A percentile compares a stretch with the other conserved stretches of the same genome.
Conservation (phyloP, 208 protist species). For the Histomonas meleagridis region DNA sequence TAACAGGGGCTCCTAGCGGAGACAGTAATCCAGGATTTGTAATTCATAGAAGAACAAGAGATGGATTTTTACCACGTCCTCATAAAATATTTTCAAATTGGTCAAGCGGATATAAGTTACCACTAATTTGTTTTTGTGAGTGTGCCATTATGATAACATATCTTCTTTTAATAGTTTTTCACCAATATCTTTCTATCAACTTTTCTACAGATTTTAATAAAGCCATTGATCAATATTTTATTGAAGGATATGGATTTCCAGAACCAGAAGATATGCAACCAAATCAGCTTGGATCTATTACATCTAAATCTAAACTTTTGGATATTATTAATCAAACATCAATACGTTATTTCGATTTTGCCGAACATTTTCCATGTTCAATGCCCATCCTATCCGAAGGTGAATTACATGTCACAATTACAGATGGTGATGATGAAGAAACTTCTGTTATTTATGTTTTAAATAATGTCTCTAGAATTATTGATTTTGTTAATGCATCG, state of each 20-base stretch:
- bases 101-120: neutral
- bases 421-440: no score
- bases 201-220: slow-evolving; percentile 19
- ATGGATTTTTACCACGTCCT: no score
- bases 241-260: neutral
- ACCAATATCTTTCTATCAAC: neutral
- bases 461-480: no score
- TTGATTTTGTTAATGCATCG: neutral
- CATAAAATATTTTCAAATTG: neutral
- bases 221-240: neutral
- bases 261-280: neutral
- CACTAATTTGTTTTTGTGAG: neutral
- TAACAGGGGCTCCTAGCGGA: no score
- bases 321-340: neutral
- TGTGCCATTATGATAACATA: slow-evolving; percentile 8
- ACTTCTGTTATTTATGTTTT: no score
- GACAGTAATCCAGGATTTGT: no score
- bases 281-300: neutral
- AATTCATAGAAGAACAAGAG: no score
- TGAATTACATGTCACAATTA: neutral
- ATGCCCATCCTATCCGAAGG: neutral
- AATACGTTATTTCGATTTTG: neutral
- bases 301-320: neutral
- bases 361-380: neutral
- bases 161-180: neutral